Base-by-base conservation (phyloP, 1,139 yeast species). In the Pichia sp. region DNA sequence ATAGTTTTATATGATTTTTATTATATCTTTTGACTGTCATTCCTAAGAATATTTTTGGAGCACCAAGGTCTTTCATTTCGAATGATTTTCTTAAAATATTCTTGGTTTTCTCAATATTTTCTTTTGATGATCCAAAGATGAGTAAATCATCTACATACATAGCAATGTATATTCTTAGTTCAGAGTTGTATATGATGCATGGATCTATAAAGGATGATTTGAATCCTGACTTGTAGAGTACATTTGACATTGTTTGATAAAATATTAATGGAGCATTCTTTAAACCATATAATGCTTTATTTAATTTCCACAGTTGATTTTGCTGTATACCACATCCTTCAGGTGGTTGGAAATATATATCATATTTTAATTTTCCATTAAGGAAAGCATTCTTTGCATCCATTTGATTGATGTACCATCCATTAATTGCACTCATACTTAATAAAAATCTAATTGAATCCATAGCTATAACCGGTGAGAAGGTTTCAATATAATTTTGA, bases 311-410 rank as follows among this genome's bases (percentile, higher is more conserved):
- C 4, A 41, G 28, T 8, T 34, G n/a, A 26, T 30, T 26, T 9
- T 38, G 12, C 9, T n/a, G 11, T 22, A 9, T 20, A n/a, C 16
- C 25, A 16, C 28, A 34, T 4, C 42, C 40, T 8, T 30, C 20
- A 12, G 46, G 42, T 24, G 39, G 42, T 26, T 39, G 11, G 9
- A 34, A 28, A 16, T 39, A 49, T 2, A 42, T 34, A 25, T 27
- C 23, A 30, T 43, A 35, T 27, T 50, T 45, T 22, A 50, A 35
- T 4, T 42, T 33, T 8, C 51, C 49, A 37, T 47, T 45, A 3
- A 47, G 25, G 29, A 50, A 49, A n/a, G 49, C 45, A 35, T 34
- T 48, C 22, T 44, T 44, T 3, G 47, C 46, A 39, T 50, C 52
- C 23, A 42, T 20, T 40, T 50, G 52, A 10, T 22, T 11, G 2